These are phyloP conservation scores for Ballota nigra DNA, from an alignment of 257 asterid species.

Conservation along the genomic window DNA sequence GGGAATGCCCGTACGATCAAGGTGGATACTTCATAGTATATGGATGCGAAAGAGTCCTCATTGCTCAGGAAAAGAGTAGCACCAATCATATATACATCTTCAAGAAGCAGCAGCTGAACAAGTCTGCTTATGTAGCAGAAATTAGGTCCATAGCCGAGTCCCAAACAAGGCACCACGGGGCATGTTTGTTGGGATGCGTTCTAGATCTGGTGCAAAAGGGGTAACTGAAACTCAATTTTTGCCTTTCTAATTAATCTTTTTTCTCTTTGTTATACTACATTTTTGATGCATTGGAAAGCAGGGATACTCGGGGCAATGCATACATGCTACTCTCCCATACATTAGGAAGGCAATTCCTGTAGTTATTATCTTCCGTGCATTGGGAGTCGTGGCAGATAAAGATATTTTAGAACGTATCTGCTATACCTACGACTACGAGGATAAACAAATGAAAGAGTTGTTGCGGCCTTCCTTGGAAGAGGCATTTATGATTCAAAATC, in stretches of 20 bases:
- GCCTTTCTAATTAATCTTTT: no score
- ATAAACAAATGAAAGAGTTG: slow-evolving; percentile 84
- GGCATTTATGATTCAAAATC: slow-evolving; percentile 84
- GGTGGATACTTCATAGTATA: slow-evolving; percentile 86
- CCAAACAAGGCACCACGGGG: slow-evolving; percentile 86
- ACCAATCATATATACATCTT: slow-evolving; percentile 87
- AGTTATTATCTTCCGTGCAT: slow-evolving; percentile 74
- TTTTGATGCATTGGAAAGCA: slow-evolving; percentile 29
- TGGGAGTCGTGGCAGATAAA: slow-evolving; percentile 80
- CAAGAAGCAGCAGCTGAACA: slow-evolving; percentile 86
- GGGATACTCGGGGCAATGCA: slow-evolving; percentile 87
- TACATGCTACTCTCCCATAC: slow-evolving; percentile 86
- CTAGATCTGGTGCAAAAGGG: slow-evolving; percentile 87
- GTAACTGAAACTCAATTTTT: slow-evolving; percentile 30
- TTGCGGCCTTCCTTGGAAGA: slow-evolving; percentile 85
- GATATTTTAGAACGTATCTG: slow-evolving; percentile 82
- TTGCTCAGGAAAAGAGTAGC: slow-evolving; percentile 97
- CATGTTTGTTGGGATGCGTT: slow-evolving; percentile 91
- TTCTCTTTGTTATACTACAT: neutral
- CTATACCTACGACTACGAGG: slow-evolving; percentile 59
- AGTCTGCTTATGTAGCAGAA: slow-evolving; percentile 82
- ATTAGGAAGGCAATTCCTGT: slow-evolving; percentile 83
- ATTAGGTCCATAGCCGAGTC: slow-evolving; percentile 84
- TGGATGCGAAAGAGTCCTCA: slow-evolving; percentile 85
- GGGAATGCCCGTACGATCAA: slow-evolving; percentile 91